A percentile compares a stretch with the other conserved stretches of the same genome.
These are phyloP conservation scores for Solanum virginianum DNA, from an alignment of 257 asterid species.

Conservation along the genomic window DNA sequence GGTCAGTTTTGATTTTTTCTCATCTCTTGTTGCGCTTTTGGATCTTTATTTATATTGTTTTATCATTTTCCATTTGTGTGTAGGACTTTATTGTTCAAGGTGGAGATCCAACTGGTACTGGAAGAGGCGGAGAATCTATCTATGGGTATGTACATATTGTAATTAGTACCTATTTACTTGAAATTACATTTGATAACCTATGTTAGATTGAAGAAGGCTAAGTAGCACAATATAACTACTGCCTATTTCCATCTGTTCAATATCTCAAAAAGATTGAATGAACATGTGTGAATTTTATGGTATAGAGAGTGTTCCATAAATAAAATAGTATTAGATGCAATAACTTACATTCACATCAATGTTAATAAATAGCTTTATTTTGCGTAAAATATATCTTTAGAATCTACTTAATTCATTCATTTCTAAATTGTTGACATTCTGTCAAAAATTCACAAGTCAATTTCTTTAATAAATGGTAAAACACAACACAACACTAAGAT, in stretches of 20 bases:
- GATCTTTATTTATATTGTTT: neutral
- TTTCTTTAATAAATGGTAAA: neutral
- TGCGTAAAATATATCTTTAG: neutral
- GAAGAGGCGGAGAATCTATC: constrained; percentile 94
- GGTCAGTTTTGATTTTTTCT: constrained; percentile 11
- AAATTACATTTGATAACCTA: neutral
- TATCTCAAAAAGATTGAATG: neutral
- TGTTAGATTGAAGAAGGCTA: neutral
- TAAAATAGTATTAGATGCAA: neutral
- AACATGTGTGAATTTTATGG: neutral
- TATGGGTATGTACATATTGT: constrained; percentile 50
- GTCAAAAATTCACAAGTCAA: neutral
- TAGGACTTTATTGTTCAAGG: constrained; percentile 93
- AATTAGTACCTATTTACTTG: neutral
- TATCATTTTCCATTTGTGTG: neutral
- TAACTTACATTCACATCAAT: neutral
- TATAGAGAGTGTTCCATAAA: neutral
- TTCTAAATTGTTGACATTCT: neutral
- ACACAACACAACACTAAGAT: neutral
- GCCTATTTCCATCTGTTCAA: neutral
- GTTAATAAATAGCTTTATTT: neutral
- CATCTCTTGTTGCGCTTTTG: neutral
- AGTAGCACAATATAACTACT: neutral
- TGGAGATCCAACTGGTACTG: constrained; percentile 98
- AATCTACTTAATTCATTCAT: neutral